A percentile compares a stretch with the other conserved stretches of the same genome.
phyloP scores from a whole-genome alignment of 306 rosid species.

The Arachis hypogaea region DNA sequence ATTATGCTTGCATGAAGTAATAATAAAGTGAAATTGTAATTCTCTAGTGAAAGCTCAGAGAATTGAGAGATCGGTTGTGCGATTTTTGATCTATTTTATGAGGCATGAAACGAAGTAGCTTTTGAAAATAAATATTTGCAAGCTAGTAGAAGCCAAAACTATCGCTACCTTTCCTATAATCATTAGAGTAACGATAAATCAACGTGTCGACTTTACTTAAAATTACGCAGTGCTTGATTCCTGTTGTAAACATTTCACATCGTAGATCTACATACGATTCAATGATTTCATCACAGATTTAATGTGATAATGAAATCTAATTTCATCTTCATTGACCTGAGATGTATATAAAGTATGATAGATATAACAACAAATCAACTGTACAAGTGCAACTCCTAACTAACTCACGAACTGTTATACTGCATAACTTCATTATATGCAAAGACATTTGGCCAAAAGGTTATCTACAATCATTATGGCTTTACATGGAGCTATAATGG shows the following conservation, averaged over 20 bases:
- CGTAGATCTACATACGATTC: conserved; percentile 35
- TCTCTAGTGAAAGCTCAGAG: not conserved
- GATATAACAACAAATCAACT: too few species aligned
- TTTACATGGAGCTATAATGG: not conserved
- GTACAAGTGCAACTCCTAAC: too few species aligned
- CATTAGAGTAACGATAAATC: not conserved
- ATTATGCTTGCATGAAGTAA: not conserved
- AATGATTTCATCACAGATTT: not conserved
- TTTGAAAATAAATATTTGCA: not conserved
- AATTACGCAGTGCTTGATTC: too few species aligned
- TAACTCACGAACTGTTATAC: too few species aligned
- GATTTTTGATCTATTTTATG: not conserved
- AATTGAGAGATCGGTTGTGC: not conserved
- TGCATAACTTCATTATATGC: too few species aligned
- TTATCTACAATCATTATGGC: not conserved
- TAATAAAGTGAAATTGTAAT: conserved; percentile 12
- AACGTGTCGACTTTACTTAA: too few species aligned
- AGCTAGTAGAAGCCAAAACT: not conserved
- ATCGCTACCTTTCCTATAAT: not conserved
- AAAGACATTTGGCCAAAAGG: not conserved
- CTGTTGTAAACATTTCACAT: not conserved
- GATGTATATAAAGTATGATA: too few species aligned
- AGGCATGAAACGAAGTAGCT: not conserved
- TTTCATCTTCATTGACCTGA: too few species aligned
- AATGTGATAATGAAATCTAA: too few species aligned